Evolutionary conservation across 208 protist species (phyloP).

Genomic region (Novymonas esmeraldas): DNA sequence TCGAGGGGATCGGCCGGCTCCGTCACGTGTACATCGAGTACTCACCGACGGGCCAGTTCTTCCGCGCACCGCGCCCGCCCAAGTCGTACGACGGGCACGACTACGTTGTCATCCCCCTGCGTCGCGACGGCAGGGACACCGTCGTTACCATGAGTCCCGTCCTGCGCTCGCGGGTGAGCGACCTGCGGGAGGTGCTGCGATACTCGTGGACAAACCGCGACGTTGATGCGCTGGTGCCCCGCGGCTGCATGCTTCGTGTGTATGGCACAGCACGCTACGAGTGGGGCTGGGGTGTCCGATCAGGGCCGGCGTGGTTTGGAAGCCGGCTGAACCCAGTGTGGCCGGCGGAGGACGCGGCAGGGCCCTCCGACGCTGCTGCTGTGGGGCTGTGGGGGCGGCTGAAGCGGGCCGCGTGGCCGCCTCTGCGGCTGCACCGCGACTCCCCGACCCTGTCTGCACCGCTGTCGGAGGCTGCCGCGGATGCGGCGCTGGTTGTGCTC

Average conservation of each 20-base stretch:
- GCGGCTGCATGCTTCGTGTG: conserved; percentile 68
- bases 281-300: conserved; percentile 85
- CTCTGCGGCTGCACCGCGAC: neutral
- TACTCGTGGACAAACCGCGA: conserved; percentile 85
- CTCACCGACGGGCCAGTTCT: conserved; percentile 72
- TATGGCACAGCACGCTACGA: conserved; percentile 81
- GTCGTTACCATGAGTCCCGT: conserved; percentile 80
- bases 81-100: conserved; percentile 88
- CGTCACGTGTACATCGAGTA: conserved; percentile 91
- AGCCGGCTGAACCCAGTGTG: conserved; percentile 40
- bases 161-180: conserved; percentile 61
- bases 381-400: neutral
- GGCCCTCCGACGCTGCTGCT: neutral
- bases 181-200: conserved; percentile 56
- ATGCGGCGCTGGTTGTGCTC: conserved; percentile 80
- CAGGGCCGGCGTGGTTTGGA: conserved; percentile 70
- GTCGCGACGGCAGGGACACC: conserved; percentile 49
- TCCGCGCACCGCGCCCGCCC: conserved; percentile 54
- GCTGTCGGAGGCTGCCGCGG: conserved; percentile 2
- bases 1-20: conserved; percentile 63
- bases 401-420: neutral
- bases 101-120: conserved; percentile 86
- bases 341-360: neutral
- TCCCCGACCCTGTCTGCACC: neutral
- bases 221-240: conserved; percentile 67